A percentile compares a stretch with the other conserved stretches of the same genome.
Conservation (phyloP, 257 asterid genomes). For the Lantana camara region DNA sequence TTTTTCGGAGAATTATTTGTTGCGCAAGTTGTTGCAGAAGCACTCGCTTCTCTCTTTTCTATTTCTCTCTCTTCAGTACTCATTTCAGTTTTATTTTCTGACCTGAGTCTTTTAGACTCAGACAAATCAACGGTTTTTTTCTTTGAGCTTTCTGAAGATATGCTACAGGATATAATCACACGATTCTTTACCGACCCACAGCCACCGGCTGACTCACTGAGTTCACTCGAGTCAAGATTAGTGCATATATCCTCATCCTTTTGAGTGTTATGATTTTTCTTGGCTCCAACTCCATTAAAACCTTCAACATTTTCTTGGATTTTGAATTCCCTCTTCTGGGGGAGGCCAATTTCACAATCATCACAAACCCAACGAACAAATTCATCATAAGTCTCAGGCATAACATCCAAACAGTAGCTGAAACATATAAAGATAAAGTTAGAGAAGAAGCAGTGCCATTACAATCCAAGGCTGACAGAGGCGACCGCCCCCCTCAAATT, state of each 20-base stretch:
- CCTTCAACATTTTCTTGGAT: neutral
- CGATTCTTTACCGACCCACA: slow-evolving; percentile 7
- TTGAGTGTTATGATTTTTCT: slow-evolving; percentile 21
- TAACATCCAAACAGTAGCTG: slow-evolving; percentile 68
- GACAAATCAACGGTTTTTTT: neutral
- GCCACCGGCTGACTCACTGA: slow-evolving; percentile 10
- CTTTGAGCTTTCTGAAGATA: slow-evolving; percentile 13
- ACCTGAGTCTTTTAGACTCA: slow-evolving; percentile 3
- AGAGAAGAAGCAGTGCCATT: too few species aligned
- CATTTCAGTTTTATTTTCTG: slow-evolving; percentile 8
- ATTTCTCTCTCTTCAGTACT: slow-evolving; percentile 4
- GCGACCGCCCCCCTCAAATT: too few species aligned
- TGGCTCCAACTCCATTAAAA: neutral
- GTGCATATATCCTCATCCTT: slow-evolving; percentile 1
- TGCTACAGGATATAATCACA: slow-evolving; percentile 8
- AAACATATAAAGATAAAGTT: slow-evolving; percentile 3
- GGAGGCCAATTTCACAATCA: slow-evolving; percentile 33
- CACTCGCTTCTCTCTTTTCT: slow-evolving; percentile 7
- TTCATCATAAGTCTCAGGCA: slow-evolving; percentile 58
- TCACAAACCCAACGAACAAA: slow-evolving; percentile 72
- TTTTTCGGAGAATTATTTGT: slow-evolving; percentile 17
- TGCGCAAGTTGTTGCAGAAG: neutral
- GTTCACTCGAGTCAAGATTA: slow-evolving; percentile 7
- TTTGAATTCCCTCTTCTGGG: neutral
- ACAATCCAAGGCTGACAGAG: too few species aligned